phyloP scores from a whole-genome alignment of 2,329 filamentous ascomycete species.

The Knufia fluminis region DNA sequence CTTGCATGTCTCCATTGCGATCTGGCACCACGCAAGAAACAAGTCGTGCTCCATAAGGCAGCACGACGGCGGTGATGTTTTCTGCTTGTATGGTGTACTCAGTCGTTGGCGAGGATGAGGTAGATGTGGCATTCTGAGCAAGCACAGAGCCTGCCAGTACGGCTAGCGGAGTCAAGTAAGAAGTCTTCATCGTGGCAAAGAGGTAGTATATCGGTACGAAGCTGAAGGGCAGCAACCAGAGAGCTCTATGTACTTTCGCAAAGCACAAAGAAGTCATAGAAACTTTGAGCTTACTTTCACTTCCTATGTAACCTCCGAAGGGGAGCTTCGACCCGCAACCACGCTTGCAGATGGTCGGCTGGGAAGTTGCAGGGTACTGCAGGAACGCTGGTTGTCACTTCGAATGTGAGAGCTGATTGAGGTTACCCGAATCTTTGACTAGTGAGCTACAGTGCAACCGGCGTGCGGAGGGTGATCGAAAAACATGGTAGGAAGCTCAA shows the following conservation, averaged over 20 bases:
- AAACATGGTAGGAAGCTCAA: not conserved
- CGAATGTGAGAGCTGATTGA: not conserved
- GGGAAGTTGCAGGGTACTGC: not conserved
- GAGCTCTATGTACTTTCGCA: not conserved
- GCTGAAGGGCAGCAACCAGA: not conserved
- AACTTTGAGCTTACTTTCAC: not conserved
- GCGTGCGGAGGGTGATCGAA: not conserved
- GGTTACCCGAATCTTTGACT: not conserved
- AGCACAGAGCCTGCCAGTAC: slow-evolving; percentile 8
- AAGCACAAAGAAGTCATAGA: not conserved
- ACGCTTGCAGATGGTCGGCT: not conserved
- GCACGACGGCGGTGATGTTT: slow-evolving; percentile 41
- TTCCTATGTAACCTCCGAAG: not conserved
- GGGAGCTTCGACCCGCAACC: not conserved
- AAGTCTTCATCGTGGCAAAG: slow-evolving; percentile 5
- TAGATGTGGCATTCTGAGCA: slow-evolving; percentile 13
- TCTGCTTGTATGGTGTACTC: slow-evolving; percentile 37
- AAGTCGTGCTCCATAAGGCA: slow-evolving; percentile 40
- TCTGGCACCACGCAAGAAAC: slow-evolving; percentile 43
- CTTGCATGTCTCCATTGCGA: slow-evolving; percentile 39
- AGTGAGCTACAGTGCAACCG: not conserved
- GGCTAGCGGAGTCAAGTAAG: not conserved
- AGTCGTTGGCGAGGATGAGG: slow-evolving; percentile 27
- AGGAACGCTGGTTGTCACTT: not conserved
- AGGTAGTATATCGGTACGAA: not conserved